These are phyloP conservation scores for Mrakia hoshinonis DNA, from an alignment of 768 basidiomycete species.

Conservation along the genomic window DNA sequence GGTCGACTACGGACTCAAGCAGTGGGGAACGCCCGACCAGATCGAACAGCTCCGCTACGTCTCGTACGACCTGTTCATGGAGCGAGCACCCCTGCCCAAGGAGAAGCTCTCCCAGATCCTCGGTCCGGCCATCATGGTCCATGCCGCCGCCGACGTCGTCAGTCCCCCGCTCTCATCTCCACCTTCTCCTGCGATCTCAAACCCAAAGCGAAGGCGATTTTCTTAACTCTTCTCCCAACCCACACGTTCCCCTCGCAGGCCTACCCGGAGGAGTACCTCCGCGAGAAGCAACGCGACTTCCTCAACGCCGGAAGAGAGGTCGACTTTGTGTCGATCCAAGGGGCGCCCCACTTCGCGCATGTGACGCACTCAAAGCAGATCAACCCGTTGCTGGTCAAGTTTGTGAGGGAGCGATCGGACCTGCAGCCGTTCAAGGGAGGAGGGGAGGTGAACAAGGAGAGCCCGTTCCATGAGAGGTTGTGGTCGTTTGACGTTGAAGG, in stretches of 20 bases:
- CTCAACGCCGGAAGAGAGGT: background rate
- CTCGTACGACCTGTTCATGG: constrained; percentile 15
- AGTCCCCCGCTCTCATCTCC: background rate
- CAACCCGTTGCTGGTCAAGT: constrained; percentile 7
- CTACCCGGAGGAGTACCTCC: constrained; percentile 11
- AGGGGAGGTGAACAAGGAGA: background rate
- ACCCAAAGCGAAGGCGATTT: too few species aligned
- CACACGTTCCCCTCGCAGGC: background rate
- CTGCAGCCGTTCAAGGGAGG: background rate
- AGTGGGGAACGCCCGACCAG: background rate
- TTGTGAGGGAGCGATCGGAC: background rate
- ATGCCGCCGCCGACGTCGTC: background rate
- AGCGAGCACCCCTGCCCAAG: constrained; percentile 9
- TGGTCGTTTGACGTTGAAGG: background rate
- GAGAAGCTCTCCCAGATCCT: constrained; percentile 2
- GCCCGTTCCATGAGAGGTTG: background rate
- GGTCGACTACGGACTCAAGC: background rate
- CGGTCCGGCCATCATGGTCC: constrained; percentile 1
- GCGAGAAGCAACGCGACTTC: constrained; percentile 13
- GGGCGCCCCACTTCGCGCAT: constrained; percentile 13
- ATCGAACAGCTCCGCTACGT: background rate
- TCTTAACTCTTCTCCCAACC: too few species aligned
- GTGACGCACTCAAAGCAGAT: background rate
- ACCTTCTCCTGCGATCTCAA: background rate
- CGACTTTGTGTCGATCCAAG: constrained; percentile 1